Evolutionary conservation across 148 eudicot species (phyloP), one percentile per base, ranked within the genome.

Genomic region (Camellia sinensis): DNA sequence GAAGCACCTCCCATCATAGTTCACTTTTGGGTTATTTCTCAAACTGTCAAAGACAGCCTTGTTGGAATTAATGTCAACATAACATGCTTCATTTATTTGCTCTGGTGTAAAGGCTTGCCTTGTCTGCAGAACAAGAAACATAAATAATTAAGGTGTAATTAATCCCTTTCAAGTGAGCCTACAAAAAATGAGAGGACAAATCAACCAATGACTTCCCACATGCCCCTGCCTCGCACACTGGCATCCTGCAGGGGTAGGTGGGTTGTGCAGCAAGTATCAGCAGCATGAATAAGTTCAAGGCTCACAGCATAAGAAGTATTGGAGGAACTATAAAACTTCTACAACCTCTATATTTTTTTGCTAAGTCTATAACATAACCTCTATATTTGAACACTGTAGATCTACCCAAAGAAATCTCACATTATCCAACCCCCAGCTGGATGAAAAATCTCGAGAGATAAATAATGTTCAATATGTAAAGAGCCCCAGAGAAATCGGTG

Each of bases 1-100:
- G 87, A 96, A 96, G 73, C 84, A 79, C 67, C 50, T 86, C 74
- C 95, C 98, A 67, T 96, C 98, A 48, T 92, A 91, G 73, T 67
- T 60, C 79, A 94, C 99, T 88, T 96, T 96, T 40, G 89, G 92
- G 73, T 96, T 96, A 78, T 92, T 94, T 83, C 81, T 89, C 87
- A 96, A 86, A 90, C 98, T 93, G 71, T 96, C 95, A 80, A 94
- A 94, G 53, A 96, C 98, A 46, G 88, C 85, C 82, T 92, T 96
- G 76, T 92, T 96, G 65, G 84, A 85, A 63, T 88, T 89, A 29
- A 85, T 81, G 85, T 94, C 99, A 66, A 96, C 98, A 85, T 86
- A 83, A 70, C 92, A 87, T 19, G 86, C 90, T 75, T 88, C 89
- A 79, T 96, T 96, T 73, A 96, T 96, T 90, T 94, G 94, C 82